A percentile compares a stretch with the other conserved stretches of the same genome.
phyloP scores from a whole-genome alignment of 805 yeast species.

The Wickerhamiella kazuoi region DNA sequence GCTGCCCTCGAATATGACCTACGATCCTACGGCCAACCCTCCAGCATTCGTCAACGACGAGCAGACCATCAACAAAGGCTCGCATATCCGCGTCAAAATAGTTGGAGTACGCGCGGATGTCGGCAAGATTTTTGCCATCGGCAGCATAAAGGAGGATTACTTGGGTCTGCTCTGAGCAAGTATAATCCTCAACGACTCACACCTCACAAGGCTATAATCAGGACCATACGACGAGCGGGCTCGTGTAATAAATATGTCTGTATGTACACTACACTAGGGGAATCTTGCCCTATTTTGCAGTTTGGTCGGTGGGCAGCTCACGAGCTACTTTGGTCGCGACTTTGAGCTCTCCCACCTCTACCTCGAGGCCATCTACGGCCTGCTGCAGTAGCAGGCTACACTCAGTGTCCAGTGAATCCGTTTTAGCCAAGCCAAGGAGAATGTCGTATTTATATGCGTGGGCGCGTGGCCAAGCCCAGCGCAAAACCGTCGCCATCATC shows the following conservation, averaged over 20 bases:
- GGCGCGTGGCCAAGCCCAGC: conserved; percentile 15
- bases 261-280: conserved; percentile 3
- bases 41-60: conserved; percentile 96
- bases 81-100: conserved; percentile 82
- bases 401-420: conserved; percentile 7
- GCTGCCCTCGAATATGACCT: conserved; percentile 85
- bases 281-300: too few relatives aligned
- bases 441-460: conserved; percentile 16
- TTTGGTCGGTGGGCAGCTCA: too few relatives aligned
- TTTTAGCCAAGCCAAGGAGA: conserved; percentile 13
- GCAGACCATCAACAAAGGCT: conserved; percentile 85
- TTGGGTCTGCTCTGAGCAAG: conserved; percentile 54
- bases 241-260: neutral
- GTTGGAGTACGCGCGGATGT: conserved; percentile 97
- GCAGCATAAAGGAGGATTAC: conserved; percentile 94
- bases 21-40: conserved; percentile 89
- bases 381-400: conserved; percentile 5
- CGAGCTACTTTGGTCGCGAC: neutral
- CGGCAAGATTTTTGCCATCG: conserved; percentile 92
- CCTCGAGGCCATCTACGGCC: neutral
- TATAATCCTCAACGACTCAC: neutral
- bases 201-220: neutral
- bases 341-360: neutral
- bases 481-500: conserved; percentile 8
- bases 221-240: neutral